phyloP scores from a whole-genome alignment of 1,139 yeast species.

The Spathaspora sp. region DNA sequence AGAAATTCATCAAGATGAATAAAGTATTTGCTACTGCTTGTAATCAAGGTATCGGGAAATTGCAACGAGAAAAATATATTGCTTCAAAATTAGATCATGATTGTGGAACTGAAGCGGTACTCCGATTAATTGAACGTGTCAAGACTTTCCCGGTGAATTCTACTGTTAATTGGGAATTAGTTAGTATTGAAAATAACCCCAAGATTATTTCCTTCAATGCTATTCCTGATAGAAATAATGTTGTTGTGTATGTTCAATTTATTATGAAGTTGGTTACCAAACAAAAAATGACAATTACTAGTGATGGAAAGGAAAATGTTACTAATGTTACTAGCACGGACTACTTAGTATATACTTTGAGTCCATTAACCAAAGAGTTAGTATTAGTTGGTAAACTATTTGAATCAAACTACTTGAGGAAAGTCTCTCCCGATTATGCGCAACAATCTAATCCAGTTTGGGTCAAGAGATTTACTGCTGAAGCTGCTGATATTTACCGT shows the following conservation, averaged over 20 bases:
- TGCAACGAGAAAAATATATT: conserved; percentile 25
- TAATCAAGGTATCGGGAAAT: conserved; percentile 25
- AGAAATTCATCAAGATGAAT: conserved; percentile 41
- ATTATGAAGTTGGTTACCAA: conserved; percentile 74
- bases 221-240: conserved; percentile 67
- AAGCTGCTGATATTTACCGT: conserved; percentile 33
- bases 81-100: conserved; percentile 31
- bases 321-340: conserved; percentile 64
- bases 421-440: conserved; percentile 31
- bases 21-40: conserved; percentile 47
- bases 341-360: conserved; percentile 73
- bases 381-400: conserved; percentile 79
- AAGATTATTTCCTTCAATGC: conserved; percentile 62
- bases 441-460: conserved; percentile 20
- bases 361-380: conserved; percentile 66
- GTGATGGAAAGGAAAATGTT: conserved; percentile 40
- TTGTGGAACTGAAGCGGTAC: conserved; percentile 35
- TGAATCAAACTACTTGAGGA: conserved; percentile 54
- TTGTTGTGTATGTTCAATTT: conserved; percentile 68
- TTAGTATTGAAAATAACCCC: conserved; percentile 69
- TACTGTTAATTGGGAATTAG: conserved; percentile 72
- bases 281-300: conserved; percentile 59
- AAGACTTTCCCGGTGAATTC: conserved; percentile 55
- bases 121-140: conserved; percentile 29
- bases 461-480: conserved; percentile 27